These are phyloP conservation scores for Setaria italica DNA, from an alignment of 202 grass and related monocot species.

Conservation along the genomic window DNA sequence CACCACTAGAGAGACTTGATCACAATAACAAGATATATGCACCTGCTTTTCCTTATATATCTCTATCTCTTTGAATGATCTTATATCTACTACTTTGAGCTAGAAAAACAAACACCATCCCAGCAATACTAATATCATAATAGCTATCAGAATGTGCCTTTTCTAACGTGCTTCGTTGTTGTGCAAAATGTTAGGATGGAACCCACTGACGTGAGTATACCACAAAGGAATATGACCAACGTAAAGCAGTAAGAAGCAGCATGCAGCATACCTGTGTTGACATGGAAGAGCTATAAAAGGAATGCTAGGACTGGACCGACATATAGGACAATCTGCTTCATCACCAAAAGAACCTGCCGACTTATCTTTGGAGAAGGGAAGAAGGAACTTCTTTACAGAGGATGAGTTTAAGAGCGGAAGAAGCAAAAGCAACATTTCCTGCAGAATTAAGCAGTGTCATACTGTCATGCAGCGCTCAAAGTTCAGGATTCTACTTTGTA, in stretches of 20 bases:
- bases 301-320: constrained; percentile 74
- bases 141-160: neutral
- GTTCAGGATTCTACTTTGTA: neutral
- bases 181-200: neutral
- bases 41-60: neutral
- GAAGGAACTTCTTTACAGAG: constrained; percentile 88
- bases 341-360: constrained; percentile 64
- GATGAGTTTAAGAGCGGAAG: constrained; percentile 92
- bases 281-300: constrained; percentile 93
- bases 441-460: constrained; percentile 41
- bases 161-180: neutral
- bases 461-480: neutral
- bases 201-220: neutral
- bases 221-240: neutral
- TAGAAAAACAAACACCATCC: neutral
- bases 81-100: neutral
- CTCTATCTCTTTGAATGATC: neutral
- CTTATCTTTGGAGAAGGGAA: constrained; percentile 94
- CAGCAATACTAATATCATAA: neutral
- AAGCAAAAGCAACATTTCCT: constrained; percentile 99
- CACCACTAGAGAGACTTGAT: no score
- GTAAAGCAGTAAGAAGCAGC: neutral
- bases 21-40: no score
- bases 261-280: constrained; percentile 73
- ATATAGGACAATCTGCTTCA: constrained; percentile 86